Conservation (phyloP, 352 stramenopile genomes). For the Globisporangium camurandrum region DNA sequence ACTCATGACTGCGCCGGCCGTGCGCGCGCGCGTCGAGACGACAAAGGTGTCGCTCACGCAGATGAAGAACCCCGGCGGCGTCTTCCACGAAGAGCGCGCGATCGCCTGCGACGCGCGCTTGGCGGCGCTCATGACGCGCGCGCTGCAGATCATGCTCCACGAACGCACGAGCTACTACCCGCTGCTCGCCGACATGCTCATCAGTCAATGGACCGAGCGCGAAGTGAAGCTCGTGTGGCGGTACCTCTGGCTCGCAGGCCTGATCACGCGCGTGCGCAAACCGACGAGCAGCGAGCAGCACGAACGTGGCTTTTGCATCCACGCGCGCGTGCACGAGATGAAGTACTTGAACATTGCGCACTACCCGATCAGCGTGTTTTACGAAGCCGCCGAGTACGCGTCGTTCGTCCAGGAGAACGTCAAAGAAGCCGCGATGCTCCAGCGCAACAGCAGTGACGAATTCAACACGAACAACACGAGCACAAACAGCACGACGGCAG, state of each 20-base stretch:
- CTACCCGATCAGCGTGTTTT: constrained; percentile 67
- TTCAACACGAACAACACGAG: constrained; percentile 11
- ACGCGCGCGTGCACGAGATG: constrained; percentile 66
- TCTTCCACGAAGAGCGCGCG: constrained; percentile 60
- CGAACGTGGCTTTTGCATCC: constrained; percentile 62
- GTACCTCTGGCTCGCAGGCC: constrained; percentile 70
- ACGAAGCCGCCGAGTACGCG: constrained; percentile 57
- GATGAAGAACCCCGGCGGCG: constrained; percentile 62
- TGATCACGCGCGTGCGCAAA: constrained; percentile 55
- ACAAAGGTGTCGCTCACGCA: constrained; percentile 49
- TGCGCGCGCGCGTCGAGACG: constrained; percentile 54
- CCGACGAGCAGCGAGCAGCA: constrained; percentile 46
- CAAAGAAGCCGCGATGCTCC: constrained; percentile 33
- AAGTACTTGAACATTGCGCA: constrained; percentile 56
- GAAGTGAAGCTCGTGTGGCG: constrained; percentile 82
- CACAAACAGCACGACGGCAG: neutral
- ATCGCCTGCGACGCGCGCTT: constrained; percentile 56
- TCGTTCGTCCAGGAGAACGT: constrained; percentile 70
- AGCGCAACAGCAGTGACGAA: constrained; percentile 2
- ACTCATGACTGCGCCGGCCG: constrained; percentile 45
- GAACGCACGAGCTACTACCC: constrained; percentile 67
- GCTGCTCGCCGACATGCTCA: constrained; percentile 60
- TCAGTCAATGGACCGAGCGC: constrained; percentile 57
- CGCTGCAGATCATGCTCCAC: constrained; percentile 77
- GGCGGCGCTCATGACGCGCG: constrained; percentile 52